Conservation (phyloP, 108 stramenopile genomes). For the Skeletonema tropicum region DNA sequence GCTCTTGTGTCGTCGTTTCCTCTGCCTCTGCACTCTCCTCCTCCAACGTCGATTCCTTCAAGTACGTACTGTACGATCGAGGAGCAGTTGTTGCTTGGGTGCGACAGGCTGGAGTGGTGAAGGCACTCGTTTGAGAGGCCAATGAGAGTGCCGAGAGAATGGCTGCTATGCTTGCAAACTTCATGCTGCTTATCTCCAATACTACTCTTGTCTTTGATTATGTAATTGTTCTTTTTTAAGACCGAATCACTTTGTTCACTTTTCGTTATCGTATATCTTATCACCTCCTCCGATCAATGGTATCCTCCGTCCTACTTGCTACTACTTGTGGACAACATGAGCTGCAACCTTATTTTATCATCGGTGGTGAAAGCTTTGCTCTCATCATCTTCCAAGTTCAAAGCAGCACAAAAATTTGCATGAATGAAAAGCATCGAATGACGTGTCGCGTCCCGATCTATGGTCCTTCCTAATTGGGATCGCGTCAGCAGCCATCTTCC, state of each 20-base stretch:
- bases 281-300: no score
- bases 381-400: no score
- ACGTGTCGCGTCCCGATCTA: no score
- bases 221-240: no score
- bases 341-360: no score
- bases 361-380: background rate
- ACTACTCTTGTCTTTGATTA: no score
- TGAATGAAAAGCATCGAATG: background rate
- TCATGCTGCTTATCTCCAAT: background rate
- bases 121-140: conserved; percentile 1
- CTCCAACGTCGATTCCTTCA: background rate
- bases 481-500: background rate
- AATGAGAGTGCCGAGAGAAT: conserved; percentile 2
- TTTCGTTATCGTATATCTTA: no score
- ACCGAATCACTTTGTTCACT: background rate
- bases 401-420: no score
- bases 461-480: background rate
- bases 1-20: background rate
- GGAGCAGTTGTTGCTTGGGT: background rate
- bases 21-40: background rate
- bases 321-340: no score
- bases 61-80: background rate
- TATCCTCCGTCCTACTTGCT: no score
- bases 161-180: background rate
- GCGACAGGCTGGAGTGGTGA: background rate